Percentiles rank a stretch among this genome's conserved stretches.
phyloP scores from a whole-genome alignment of 306 rosid genomes.

The Canavalia ensiformis region DNA sequence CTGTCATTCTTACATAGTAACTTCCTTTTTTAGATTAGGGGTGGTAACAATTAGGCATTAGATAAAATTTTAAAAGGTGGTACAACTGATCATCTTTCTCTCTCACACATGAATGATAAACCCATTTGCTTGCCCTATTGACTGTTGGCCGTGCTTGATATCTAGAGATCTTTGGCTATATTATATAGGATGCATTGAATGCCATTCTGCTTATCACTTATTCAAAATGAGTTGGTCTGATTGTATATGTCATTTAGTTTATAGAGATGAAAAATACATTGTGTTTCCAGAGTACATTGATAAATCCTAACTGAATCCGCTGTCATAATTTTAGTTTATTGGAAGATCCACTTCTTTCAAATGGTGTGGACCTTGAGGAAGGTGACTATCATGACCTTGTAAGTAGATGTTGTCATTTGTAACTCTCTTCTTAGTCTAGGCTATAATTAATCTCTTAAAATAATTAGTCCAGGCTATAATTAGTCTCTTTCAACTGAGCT shows the following conservation, averaged over 20 bases:
- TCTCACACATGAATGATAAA: slow-evolving; percentile 17
- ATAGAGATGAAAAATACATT: slow-evolving; percentile 25
- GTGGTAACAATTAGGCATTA: slow-evolving; percentile 30
- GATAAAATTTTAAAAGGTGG: slow-evolving; percentile 29
- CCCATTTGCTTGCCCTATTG: slow-evolving; percentile 36
- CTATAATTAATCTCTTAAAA: slow-evolving; percentile 26
- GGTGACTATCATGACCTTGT: slow-evolving; percentile 64
- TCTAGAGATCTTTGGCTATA: slow-evolving; percentile 21
- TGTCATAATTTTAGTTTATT: slow-evolving; percentile 64
- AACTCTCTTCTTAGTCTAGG: slow-evolving; percentile 34
- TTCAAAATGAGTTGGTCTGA: slow-evolving; percentile 34
- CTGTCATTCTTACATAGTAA: slow-evolving; percentile 24
- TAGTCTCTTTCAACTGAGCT: too few species aligned
- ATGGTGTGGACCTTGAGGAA: slow-evolving; percentile 75
- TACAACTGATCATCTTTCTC: slow-evolving; percentile 32
- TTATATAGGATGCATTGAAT: slow-evolving; percentile 25
- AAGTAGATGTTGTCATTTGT: slow-evolving; percentile 52
- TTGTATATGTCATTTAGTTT: slow-evolving; percentile 1
- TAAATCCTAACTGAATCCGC: slow-evolving; percentile 39
- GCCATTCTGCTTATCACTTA: slow-evolving; percentile 28
- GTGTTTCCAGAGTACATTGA: slow-evolving; percentile 36
- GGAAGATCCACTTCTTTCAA: slow-evolving; percentile 82
- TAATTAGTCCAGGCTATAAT: background rate
- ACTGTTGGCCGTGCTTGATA: slow-evolving; percentile 6
- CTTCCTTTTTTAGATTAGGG: slow-evolving; percentile 39